Evolutionary conservation across 129 eudicot genomes (phyloP), one percentile per base, ranked within the genome.

Genomic region (Pittosporum tobira): DNA sequence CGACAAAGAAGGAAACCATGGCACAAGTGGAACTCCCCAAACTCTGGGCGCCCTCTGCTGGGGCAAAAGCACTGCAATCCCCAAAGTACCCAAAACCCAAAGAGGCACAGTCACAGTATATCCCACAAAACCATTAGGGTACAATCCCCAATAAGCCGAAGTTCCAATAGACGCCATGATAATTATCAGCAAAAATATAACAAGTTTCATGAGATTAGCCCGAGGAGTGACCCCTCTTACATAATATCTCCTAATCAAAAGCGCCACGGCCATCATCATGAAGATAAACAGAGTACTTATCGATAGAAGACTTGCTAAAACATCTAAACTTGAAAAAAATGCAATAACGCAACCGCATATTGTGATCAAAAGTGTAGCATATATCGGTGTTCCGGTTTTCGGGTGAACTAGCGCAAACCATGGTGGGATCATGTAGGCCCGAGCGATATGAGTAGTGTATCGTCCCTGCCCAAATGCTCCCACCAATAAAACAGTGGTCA

Each of bases 1-100:
- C 7, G 95, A 85, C 48, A 74, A 61, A 2, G 95, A 82, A 12
- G 90, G 95, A 4, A 85, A 48, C 95, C 95, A 85, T 0, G 89
- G 89, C 46, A 85, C 90, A 27, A 81, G 64, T 18, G 95, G 95
- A 48, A 85, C 95, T 11, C 86, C 89, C 95, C 95, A 85, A 6
- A 73, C 75, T 53, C 76, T 79, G 4, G 89, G 84, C 22, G 57
- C 69, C 45, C 82, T 66, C 43, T 77, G 77, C 37, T 84, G 76
- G 25, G 82, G 82, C 67, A 77, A 66, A 49, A 75, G 1, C 47
- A 75, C 57, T 24, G 82, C 62, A 12, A 84, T 74, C 45, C 84
- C 84, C 21, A 68, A 19, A 0, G 94, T 84, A 22, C 74, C 88
- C 29, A 72, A 19, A 26, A 75, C 62, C 94, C 94, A 84, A 40